Percentiles rank a stretch among this genome's conserved stretches.
These are phyloP conservation scores for Phoma sp. DNA, from an alignment of 2,329 filamentous ascomycete species.

Conservation along the genomic window DNA sequence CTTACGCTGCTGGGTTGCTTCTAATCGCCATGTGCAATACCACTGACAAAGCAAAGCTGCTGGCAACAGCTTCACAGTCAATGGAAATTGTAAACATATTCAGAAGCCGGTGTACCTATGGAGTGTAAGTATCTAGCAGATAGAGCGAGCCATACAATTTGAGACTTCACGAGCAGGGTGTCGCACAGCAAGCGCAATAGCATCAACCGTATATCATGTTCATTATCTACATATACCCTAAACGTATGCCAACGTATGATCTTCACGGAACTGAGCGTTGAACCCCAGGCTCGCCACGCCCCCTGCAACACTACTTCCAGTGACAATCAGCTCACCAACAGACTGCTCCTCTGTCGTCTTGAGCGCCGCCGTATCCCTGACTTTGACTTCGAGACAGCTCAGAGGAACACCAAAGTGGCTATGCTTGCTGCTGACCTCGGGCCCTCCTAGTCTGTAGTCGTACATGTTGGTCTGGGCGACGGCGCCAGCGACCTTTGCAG, in stretches of 20 bases:
- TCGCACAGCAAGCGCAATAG: no score
- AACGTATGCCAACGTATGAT: constrained; percentile 71
- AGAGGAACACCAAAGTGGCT: constrained; percentile 83
- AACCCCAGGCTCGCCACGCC: constrained; percentile 69
- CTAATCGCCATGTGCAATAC: no score
- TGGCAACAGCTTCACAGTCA: no score
- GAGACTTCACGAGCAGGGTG: no score
- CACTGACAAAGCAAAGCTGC: no score
- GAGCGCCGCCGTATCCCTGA: constrained; percentile 66
- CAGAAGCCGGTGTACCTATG: no score
- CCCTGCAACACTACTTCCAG: constrained; percentile 74
- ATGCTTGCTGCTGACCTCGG: constrained; percentile 45
- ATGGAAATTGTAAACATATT: no score
- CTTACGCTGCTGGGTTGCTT: no score
- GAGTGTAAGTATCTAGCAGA: no score
- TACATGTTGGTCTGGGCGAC: constrained; percentile 86
- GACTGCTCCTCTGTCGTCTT: constrained; percentile 66
- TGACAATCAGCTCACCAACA: constrained; percentile 68
- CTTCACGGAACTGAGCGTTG: constrained; percentile 58
- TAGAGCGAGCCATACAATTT: no score
- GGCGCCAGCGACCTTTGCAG: constrained; percentile 83
- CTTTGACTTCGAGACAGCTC: constrained; percentile 77
- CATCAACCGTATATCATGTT: no score
- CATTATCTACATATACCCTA: background rate
- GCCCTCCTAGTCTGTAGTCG: constrained; percentile 71